Evolutionary conservation across 2,329 filamentous ascomycete species (phyloP).

Genomic region (Conoideocrella luteorostrata): DNA sequence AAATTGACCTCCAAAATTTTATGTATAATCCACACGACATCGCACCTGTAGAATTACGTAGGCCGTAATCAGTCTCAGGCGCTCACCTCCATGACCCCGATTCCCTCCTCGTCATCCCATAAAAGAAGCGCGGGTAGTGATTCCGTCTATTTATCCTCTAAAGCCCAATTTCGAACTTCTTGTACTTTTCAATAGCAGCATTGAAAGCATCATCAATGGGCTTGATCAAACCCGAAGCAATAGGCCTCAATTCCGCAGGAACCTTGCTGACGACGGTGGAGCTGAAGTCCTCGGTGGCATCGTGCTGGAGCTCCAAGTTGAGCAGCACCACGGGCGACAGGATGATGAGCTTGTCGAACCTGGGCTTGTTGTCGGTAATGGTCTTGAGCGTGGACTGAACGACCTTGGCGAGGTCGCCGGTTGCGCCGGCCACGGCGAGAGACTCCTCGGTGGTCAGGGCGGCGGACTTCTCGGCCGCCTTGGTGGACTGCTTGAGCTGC

Average conservation of each 20-base stretch:
- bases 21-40: no score
- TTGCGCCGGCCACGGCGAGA: conserved; percentile 30
- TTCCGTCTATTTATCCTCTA: background rate
- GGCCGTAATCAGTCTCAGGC: no score
- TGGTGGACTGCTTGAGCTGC: conserved; percentile 32
- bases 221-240: conserved; percentile 29
- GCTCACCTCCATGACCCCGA: no score
- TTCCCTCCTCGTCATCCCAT: no score
- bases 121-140: no score
- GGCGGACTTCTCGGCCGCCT: conserved; percentile 29
- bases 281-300: conserved; percentile 32
- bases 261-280: conserved; percentile 33
- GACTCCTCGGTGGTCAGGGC: conserved; percentile 32
- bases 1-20: no score
- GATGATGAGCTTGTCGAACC: conserved; percentile 37
- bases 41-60: no score
- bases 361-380: conserved; percentile 33
- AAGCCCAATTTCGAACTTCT: background rate
- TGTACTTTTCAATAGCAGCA: conserved; percentile 23
- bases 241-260: conserved; percentile 23
- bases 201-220: conserved; percentile 33
- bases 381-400: conserved; percentile 32
- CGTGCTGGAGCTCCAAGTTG: conserved; percentile 33
- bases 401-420: conserved; percentile 25
- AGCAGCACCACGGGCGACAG: conserved; percentile 37